These are phyloP conservation scores for Populus nigra DNA, from an alignment of 345 rosid species.

Conservation along the genomic window DNA sequence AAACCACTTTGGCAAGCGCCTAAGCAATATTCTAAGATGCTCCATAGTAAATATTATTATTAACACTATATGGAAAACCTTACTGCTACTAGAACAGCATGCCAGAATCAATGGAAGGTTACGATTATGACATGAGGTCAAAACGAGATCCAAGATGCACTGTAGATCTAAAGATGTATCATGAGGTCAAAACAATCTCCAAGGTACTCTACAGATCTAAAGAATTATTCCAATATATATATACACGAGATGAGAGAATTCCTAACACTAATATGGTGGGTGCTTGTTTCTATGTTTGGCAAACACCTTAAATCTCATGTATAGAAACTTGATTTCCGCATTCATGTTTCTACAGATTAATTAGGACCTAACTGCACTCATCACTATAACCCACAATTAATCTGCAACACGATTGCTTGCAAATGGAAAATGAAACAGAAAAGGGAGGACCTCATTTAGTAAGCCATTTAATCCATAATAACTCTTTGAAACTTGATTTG, in stretches of 20 bases:
- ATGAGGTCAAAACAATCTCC: not conserved
- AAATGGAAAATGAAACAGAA: no score
- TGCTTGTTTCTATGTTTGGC: not conserved
- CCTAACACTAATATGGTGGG: not conserved
- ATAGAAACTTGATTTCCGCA: not conserved
- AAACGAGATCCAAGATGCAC: not conserved
- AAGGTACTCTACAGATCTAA: not conserved
- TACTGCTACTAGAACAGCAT: not conserved
- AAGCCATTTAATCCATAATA: no score
- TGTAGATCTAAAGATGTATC: not conserved
- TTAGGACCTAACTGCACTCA: not conserved
- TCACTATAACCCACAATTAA: not conserved
- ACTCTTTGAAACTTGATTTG: no score
- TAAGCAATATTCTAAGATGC: not conserved
- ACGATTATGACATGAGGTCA: not conserved
- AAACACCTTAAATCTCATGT: not conserved
- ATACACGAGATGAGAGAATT: not conserved
- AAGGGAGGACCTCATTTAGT: no score
- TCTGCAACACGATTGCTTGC: not conserved
- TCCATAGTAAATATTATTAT: not conserved
- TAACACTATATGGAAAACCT: not conserved
- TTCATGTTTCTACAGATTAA: not conserved
- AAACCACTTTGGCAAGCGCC: not conserved
- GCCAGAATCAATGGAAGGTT: not conserved
- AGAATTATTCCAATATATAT: not conserved